Base-by-base conservation (phyloP, 2,329 filamentous ascomycete genomes). In the Fusarium sp. region DNA sequence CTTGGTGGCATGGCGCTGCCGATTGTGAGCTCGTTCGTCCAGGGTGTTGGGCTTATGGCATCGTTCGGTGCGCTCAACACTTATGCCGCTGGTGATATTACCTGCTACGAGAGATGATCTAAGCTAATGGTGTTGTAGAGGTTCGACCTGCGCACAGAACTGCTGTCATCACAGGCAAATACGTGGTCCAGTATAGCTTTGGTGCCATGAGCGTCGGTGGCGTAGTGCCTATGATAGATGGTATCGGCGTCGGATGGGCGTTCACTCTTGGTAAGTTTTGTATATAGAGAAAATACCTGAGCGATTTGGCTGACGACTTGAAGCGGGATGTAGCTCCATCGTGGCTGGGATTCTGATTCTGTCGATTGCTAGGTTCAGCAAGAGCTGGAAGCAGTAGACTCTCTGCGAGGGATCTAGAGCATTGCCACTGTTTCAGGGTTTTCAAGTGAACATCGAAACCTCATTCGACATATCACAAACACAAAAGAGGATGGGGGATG, bases 41-140 rank as follows among this genome's bases (percentile, higher is more conserved):
- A 72, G 11, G 75, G 74, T 0, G 56, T 71, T 14, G 76, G 76
- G 0, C 59, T 78, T 2, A 73, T 78, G 71, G 70, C 68, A 7
- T 73, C 75, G 0, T 78, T 77, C 25, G 76, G 72, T 17, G 73
- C 73, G 3, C 45, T 78, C 15, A 78, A 78, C 49, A 78, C 76
- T 0, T 78, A 77, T 48, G 71, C 73, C 32, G 75, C 75, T 13
- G 76, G 74, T 76, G 61, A 44, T 69, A 45, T 14, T 3, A 19
- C 3, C 2, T 0, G 0, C 4, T 0, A 0, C 5, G 2, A 2
- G 2, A 1, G 3, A 1, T 1, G 1, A 0, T 6, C 2, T 0
- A 9, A 2, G 29, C 66, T 70, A 21, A 70, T 10, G 3, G 0
- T n/a, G 1, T 0, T 4, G 9, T 9, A 70, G 68, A 70, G 43